phyloP scores from a whole-genome alignment of 2,329 filamentous ascomycete species.

The Fusarium penzigii region DNA sequence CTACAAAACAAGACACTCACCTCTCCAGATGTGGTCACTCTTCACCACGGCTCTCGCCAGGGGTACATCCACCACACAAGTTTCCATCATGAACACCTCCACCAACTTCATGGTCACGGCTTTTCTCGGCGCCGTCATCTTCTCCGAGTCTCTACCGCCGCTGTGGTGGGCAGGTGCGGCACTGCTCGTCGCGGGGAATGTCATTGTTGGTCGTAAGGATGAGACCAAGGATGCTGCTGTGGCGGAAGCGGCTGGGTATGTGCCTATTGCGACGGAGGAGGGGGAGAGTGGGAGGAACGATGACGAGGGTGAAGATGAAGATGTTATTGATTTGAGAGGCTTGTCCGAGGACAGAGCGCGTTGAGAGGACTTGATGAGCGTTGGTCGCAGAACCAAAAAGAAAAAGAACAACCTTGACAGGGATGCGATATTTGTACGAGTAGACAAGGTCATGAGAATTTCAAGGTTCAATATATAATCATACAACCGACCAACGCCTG shows the following conservation, averaged over 20 bases:
- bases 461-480: constrained; percentile 2
- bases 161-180: constrained; percentile 77
- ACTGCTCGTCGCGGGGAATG: constrained; percentile 73
- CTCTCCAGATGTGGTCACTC: constrained; percentile 73
- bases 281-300: constrained; percentile 24
- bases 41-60: constrained; percentile 78
- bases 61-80: constrained; percentile 74
- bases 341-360: constrained; percentile 17
- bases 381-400: neutral
- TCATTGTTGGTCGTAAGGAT: constrained; percentile 73
- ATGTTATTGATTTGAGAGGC: constrained; percentile 38
- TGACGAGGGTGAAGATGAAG: constrained; percentile 37
- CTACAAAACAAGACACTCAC: constrained; percentile 38
- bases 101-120: constrained; percentile 81
- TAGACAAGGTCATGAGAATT: neutral
- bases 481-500: constrained; percentile 23
- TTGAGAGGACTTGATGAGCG: neutral
- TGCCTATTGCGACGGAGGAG: constrained; percentile 30
- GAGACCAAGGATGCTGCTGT: constrained; percentile 40
- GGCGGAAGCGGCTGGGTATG: constrained; percentile 28
- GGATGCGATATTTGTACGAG: neutral
- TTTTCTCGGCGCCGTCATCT: constrained; percentile 68
- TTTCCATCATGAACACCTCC: constrained; percentile 80
- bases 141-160: constrained; percentile 69
- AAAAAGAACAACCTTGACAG: no score